A percentile compares a stretch with the other conserved stretches of the same genome.
These are phyloP conservation scores for Lithospermum erythrorhizon DNA, from an alignment of 257 asterid species.

Conservation along the genomic window DNA sequence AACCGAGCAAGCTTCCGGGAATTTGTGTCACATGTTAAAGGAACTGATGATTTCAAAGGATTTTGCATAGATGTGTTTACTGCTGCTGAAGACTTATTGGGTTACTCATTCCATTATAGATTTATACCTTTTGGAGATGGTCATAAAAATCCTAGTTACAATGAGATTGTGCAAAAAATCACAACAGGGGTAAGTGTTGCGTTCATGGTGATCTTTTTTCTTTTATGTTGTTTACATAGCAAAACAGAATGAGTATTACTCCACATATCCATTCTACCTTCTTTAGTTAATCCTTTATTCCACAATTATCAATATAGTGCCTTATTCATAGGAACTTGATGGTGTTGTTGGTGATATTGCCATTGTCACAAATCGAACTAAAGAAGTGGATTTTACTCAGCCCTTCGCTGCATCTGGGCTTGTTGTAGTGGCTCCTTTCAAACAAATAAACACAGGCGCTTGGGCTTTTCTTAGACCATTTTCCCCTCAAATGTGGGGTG, in stretches of 20 bases:
- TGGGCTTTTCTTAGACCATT: slow-evolving; percentile 63
- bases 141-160: slow-evolving; percentile 54
- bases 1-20: slow-evolving; percentile 59
- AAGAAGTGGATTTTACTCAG: slow-evolving; percentile 50
- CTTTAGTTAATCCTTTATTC: slow-evolving; percentile 2
- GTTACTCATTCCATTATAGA: slow-evolving; percentile 76
- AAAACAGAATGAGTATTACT: neutral
- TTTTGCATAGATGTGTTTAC: slow-evolving; percentile 83
- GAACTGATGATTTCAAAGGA: slow-evolving; percentile 56
- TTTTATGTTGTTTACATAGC: neutral
- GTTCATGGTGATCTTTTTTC: slow-evolving; percentile 1
- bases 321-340: slow-evolving; percentile 30
- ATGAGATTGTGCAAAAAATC: slow-evolving; percentile 46
- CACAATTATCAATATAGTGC: neutral
- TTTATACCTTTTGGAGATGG: slow-evolving; percentile 78
- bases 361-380: slow-evolving; percentile 44
- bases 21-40: slow-evolving; percentile 64
- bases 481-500: slow-evolving; percentile 44
- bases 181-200: slow-evolving; percentile 62
- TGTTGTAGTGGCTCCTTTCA: slow-evolving; percentile 42
- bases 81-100: slow-evolving; percentile 74
- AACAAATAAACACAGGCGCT: slow-evolving; percentile 38
- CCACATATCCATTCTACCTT: neutral
- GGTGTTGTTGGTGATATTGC: slow-evolving; percentile 68
- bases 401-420: slow-evolving; percentile 63